A percentile compares a stretch with the other conserved stretches of the same genome.
Conservation (phyloP, 352 stramenopile species). For the Globisporangium nunn region DNA sequence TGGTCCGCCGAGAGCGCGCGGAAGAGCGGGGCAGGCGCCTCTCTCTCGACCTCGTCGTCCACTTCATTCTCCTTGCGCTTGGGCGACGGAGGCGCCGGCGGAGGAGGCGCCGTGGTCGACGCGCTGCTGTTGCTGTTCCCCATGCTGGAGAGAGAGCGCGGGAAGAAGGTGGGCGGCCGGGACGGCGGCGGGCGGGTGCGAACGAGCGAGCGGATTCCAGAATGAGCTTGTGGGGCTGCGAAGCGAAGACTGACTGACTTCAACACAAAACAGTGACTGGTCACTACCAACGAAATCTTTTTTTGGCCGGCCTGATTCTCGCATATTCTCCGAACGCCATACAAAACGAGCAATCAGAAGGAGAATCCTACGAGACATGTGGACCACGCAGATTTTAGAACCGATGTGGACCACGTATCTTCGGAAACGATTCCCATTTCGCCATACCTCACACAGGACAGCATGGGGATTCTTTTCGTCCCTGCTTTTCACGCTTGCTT, state of each 20-base stretch:
- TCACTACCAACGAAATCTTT: background rate
- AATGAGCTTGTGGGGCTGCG: background rate
- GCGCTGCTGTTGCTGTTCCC: conserved; percentile 1
- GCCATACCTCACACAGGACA: too few relatives aligned
- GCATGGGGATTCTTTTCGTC: too few relatives aligned
- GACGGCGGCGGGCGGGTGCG: background rate
- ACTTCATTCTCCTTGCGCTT: background rate
- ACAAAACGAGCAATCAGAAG: background rate
- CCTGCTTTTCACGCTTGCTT: too few relatives aligned
- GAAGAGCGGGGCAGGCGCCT: conserved; percentile 24
- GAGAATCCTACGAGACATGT: background rate
- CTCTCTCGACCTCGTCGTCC: background rate
- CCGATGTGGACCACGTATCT: too few relatives aligned
- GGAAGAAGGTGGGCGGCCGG: background rate
- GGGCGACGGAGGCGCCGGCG: background rate
- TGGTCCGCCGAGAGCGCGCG: conserved; percentile 62
- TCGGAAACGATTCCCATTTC: too few relatives aligned
- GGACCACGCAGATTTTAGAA: too few relatives aligned
- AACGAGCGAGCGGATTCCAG: background rate
- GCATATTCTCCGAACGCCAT: background rate
- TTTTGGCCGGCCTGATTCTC: background rate
- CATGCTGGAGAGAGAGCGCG: background rate
- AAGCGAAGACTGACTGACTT: background rate
- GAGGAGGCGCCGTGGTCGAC: too few relatives aligned
- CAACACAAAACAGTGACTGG: background rate